These are phyloP conservation scores for Mollisiaceae sp. DNA, from an alignment of 2,329 filamentous ascomycete genomes.

Conservation along the genomic window DNA sequence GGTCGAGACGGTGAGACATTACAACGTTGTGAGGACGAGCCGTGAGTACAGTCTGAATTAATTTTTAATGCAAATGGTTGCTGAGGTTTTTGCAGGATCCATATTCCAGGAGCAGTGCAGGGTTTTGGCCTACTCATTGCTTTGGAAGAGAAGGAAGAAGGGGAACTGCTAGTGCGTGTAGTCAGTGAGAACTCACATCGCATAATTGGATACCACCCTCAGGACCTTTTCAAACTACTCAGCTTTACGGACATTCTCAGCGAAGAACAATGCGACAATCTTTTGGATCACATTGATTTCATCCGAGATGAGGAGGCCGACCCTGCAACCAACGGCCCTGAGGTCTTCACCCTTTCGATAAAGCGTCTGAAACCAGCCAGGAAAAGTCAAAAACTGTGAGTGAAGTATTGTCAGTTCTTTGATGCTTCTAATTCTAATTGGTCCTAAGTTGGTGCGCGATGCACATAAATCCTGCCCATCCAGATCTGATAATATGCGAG, in stretches of 20 bases:
- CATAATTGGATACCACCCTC: slow-evolving; percentile 78
- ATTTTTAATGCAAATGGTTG: not conserved
- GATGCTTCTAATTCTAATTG: not conserved
- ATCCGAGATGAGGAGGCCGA: slow-evolving; percentile 83
- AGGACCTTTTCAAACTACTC: slow-evolving; percentile 73
- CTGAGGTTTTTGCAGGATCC: slow-evolving; percentile 55
- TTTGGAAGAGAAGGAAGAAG: slow-evolving; percentile 71
- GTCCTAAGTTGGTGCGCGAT: slow-evolving; percentile 70
- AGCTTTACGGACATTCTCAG: slow-evolving; percentile 85
- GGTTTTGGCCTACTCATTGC: slow-evolving; percentile 79
- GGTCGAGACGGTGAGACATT: slow-evolving; percentile 73
- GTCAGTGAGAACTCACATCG: slow-evolving; percentile 81
- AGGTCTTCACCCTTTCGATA: slow-evolving; percentile 82
- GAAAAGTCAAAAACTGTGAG: slow-evolving; percentile 76
- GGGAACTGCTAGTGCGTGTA: slow-evolving; percentile 71
- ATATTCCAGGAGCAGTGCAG: slow-evolving; percentile 82
- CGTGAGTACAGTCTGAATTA: slow-evolving; percentile 42
- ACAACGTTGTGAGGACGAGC: slow-evolving; percentile 87
- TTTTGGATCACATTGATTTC: slow-evolving; percentile 87
- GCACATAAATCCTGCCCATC: slow-evolving; percentile 72
- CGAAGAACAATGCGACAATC: slow-evolving; percentile 82
- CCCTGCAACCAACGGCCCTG: slow-evolving; percentile 75
- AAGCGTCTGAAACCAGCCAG: slow-evolving; percentile 52
- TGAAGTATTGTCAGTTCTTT: slow-evolving; percentile 59
- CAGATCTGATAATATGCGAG: slow-evolving; percentile 80